Percentiles rank a stretch among this genome's conserved stretches.
Conservation (phyloP, 331 rosid species). For the Acacia pycnantha region DNA sequence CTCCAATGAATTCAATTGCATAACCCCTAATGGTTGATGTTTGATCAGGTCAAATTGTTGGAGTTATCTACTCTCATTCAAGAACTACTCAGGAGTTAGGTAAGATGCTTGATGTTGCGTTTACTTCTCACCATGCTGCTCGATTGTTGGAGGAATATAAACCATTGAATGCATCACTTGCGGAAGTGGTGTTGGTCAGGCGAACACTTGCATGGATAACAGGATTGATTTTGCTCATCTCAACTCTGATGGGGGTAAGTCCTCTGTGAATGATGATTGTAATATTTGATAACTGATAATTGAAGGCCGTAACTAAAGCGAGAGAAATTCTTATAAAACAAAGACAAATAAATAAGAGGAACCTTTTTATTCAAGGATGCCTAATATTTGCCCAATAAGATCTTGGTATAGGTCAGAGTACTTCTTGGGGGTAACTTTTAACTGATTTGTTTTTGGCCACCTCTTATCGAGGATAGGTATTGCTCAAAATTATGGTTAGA, state of each 20-base stretch:
- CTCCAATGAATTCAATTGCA: constrained; percentile 3
- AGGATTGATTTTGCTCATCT: constrained; percentile 74
- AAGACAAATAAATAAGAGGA: not conserved
- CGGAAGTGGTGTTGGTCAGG: constrained; percentile 70
- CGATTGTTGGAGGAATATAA: constrained; percentile 70
- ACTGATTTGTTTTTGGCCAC: not conserved
- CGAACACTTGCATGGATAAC: constrained; percentile 87
- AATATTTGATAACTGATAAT: not conserved
- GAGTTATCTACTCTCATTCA: constrained; percentile 58
- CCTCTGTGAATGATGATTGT: not conserved
- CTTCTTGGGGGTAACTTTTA: not conserved
- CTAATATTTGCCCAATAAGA: not conserved
- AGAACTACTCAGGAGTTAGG: constrained; percentile 42
- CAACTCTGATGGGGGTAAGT: constrained; percentile 88
- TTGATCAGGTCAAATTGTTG: constrained; percentile 92
- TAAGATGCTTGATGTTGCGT: constrained; percentile 55
- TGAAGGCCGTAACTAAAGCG: not conserved
- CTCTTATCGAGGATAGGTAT: not conserved
- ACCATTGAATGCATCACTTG: constrained; percentile 21
- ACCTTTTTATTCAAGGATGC: not conserved
- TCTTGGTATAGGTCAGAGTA: constrained; percentile 18
- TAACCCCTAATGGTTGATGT: constrained; percentile 25
- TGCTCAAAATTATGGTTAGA: not conserved
- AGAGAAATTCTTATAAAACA: not conserved
- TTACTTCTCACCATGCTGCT: constrained; percentile 45